These are phyloP conservation scores for Ilyonectria mors-panacis DNA, from an alignment of 2,329 filamentous ascomycete species.

Conservation along the genomic window DNA sequence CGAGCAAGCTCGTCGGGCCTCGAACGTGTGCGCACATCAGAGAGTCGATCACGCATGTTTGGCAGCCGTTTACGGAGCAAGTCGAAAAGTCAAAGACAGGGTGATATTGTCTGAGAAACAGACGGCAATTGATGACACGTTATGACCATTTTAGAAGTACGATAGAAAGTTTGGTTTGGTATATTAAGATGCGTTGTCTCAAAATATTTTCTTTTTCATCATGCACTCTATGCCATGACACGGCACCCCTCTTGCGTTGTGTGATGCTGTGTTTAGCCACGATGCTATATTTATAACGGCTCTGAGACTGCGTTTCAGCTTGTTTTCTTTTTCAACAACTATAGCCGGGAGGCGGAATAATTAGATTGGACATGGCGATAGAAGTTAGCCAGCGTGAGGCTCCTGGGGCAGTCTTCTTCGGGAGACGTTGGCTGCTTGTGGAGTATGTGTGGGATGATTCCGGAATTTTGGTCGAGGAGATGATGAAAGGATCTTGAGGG, in stretches of 20 bases:
- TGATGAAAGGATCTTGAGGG: background rate
- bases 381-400: background rate
- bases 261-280: background rate
- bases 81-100: slow-evolving; percentile 46
- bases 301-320: too few relatives aligned
- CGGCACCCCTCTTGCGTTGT: background rate
- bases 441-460: too few relatives aligned
- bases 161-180: slow-evolving; percentile 7
- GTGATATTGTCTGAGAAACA: slow-evolving; percentile 47
- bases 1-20: slow-evolving; percentile 50
- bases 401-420: too few relatives aligned
- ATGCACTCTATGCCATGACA: background rate
- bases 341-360: background rate
- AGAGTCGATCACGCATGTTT: slow-evolving; percentile 49
- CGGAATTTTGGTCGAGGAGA: background rate
- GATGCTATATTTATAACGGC: background rate
- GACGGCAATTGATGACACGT: slow-evolving; percentile 15
- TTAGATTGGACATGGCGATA: background rate
- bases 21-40: slow-evolving; percentile 41
- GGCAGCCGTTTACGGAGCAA: slow-evolving; percentile 49
- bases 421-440: background rate
- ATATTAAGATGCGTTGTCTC: background rate
- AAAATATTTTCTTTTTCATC: background rate
- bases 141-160: slow-evolving; percentile 21
- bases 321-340: background rate